Base-by-base conservation (phyloP, 306 rosid genomes). In the Acacia confusa region DNA sequence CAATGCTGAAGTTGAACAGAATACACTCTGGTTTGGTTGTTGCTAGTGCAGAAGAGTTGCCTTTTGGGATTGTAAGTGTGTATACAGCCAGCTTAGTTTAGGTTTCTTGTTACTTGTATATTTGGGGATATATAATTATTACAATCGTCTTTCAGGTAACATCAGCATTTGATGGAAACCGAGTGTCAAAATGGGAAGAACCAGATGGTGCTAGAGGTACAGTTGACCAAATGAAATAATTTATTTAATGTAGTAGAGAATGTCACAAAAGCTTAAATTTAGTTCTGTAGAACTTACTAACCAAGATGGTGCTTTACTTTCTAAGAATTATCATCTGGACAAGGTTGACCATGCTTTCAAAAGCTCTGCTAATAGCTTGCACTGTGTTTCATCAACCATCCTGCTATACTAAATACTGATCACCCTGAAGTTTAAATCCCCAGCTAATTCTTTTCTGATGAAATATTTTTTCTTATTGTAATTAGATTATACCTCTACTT, bases 1-100 rank as follows among this genome's bases (percentile, higher is more conserved):
- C 99, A 17, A 83, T 92, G 82, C 89, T 92, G 76, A 95, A 84
- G 93, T 78, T 83, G 75, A 89, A 89, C 75, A 88, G 99, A 88
- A 86, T 95, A 61, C 99, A 95, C 87, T 95, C 97, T 2, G 99
- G 98, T 80, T 86, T 86, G 22, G 99, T 87, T 74, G 78, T 81
- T 82, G 95, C 97, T 63, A 95, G 91, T 78, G 95, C 96, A 20
- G 99, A 95, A 84, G 99, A 93, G 89, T 82, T 95, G 82, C 99
- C 97, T 30, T 85, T 88, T 58, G 99, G 99, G 81, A 95, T 93
- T 84, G 99, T 95, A 88, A 93, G 97, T 89, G 83, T 78, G 72
- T 41, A 44, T 86, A 40, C 30, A 25, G 80, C 73, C 47, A 43
- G 75, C 67, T 40, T 79, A 53, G 76, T 82, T 78, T 84, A 64